Base-by-base conservation (phyloP, 441 rosid species). In the Monsonia emarginata region DNA sequence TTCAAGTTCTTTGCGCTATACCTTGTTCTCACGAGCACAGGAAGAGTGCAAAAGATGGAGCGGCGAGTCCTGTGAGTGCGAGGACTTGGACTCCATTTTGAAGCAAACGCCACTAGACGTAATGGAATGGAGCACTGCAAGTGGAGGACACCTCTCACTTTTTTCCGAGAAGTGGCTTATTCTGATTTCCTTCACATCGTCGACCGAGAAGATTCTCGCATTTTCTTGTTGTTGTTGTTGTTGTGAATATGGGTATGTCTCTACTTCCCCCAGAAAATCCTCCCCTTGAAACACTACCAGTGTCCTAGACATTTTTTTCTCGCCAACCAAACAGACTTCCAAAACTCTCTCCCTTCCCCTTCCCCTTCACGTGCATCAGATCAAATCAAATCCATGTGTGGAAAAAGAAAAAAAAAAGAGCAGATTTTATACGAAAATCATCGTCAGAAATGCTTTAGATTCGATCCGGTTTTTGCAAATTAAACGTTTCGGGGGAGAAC, bases 101-200 rank as follows among this genome's bases (percentile, higher is more conserved):
- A 96, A 95, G 14, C 95, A 77, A 65, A 91, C 89, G n/a, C 96
- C 78, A 44, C 67, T 84, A 3, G 99, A 82, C 38, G 97, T 85
- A 69, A 95, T 80, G 30, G 97, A 86, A 57, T 88, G 96, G 54
- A 95, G 91, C 74, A 95, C 76, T 25, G 99, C 84, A 27, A 95
- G 93, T 40, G 99, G 98, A 73, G 90, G 87, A 63, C 99, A 95
- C 25, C 99, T 84, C 72, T 89, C 98, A 67, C 96, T 83, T 2
- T 59, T 68, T 3, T 82, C 87, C 24, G 95, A 85, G 14, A 89
- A 66, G 70, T 77, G 97, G 67, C 83, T 91, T 82, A 95, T 91
- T 62, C 91, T 88, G 69, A 95, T 89, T 85, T 91, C 98, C 76
- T 85, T 86, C 0, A 61, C 64, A 70, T 65, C 65, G 8, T 68